These are phyloP conservation scores for Coprinopsis sp. DNA, from an alignment of 768 basidiomycete species.

Conservation along the genomic window DNA sequence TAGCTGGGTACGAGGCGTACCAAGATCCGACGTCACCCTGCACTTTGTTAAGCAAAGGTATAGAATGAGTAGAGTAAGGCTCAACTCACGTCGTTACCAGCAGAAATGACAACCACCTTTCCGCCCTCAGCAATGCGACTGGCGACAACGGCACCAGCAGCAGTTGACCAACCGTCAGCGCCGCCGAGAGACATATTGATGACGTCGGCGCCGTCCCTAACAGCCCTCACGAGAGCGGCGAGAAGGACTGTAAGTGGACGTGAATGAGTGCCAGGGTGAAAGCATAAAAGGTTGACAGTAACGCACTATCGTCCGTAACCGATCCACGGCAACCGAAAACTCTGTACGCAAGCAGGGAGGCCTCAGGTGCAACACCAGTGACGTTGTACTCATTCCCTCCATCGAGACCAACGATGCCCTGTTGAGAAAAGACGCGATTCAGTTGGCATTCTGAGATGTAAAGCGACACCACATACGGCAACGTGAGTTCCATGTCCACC, in stretches of 20 bases:
- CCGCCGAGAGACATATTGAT: conserved; percentile 63
- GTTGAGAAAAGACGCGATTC: conserved; percentile 58
- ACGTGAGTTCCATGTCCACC: conserved; percentile 23
- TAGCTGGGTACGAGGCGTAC: conserved; percentile 51
- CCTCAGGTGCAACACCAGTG: conserved; percentile 63
- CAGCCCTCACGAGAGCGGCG: conserved; percentile 47
- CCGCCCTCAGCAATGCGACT: conserved; percentile 54
- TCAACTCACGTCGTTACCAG: conserved; percentile 48
- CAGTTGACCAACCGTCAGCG: conserved; percentile 59
- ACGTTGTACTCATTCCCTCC: conserved; percentile 50
- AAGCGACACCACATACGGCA: not conserved
- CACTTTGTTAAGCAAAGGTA: no score
- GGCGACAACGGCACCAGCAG: conserved; percentile 48
- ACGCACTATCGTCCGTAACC: conserved; percentile 49
- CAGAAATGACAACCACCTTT: conserved; percentile 58
- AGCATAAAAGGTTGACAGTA: not conserved
- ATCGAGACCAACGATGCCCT: no score
- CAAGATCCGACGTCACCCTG: conserved; percentile 56
- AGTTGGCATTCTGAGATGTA: conserved; percentile 20
- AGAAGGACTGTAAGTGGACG: conserved; percentile 35
- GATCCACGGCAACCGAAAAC: conserved; percentile 57
- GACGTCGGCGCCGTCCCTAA: conserved; percentile 53
- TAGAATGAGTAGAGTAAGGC: no score
- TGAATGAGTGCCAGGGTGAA: not conserved
- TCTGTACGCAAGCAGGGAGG: conserved; percentile 49